Base-by-base conservation (phyloP, 768 basidiomycete species). In the Calocybe cyanea region DNA sequence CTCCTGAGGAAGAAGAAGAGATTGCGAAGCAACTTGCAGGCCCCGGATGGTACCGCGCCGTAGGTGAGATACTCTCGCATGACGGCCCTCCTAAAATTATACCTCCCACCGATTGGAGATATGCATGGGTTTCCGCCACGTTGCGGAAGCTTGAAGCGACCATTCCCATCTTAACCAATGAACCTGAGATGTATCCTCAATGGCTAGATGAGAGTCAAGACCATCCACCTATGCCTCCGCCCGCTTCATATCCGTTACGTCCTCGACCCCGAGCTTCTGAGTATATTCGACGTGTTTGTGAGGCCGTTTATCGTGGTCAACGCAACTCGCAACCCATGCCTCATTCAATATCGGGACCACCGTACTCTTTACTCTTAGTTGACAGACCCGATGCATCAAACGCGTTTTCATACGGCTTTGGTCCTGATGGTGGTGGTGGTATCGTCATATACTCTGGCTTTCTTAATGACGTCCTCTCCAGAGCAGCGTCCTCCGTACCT, bases 381-480 rank as follows among this genome's bases (percentile, higher is more conserved):
- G 90, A 97, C 41, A 82, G 84, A 49, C 84, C 90, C 0, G 85
- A 89, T 48, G 72, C 81, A 2, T 76, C 80, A 7, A 99, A 97
- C 58, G 95, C 96, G 1, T 96, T 99, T 63, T 90, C 87, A 1
- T 97, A 94, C 59, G 95, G 95, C 1, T 98, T 97, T 54, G 92
- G 92, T 10, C 86, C 90, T 2, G 81, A 92, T 56, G 87, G 90
- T 30, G 90, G 85, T 0, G 93, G 92, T 47, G 95, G 96, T 5
- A 79, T 99, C 47, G 94, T 98, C 44, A 81, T 99, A 7, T 97
- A 91, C 63, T 90, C 89, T 10, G 95, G 95, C 4, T 91, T 97
- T 68, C 61, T 98, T 39, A 89, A 97, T 59, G 83, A 92, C 44
- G 84, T 97, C 41, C 71, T 96, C 25, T 60, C 78, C 32, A 76